Evolutionary conservation across 768 basidiomycete genomes (phyloP).

Genomic region (Termitomyces sp.): DNA sequence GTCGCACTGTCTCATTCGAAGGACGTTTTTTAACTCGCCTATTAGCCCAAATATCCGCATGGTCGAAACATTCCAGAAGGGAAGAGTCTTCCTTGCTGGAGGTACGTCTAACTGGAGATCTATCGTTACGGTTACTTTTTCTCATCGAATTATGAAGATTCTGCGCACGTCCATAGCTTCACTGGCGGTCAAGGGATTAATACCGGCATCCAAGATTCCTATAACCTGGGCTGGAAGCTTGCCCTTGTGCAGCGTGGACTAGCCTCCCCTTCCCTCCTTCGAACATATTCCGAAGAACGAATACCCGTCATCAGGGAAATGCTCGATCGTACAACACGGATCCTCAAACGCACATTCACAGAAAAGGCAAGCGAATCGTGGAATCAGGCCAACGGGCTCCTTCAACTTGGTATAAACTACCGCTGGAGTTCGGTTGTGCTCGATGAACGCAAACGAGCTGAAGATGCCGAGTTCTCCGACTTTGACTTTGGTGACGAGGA

Average conservation of each 20-base stretch:
- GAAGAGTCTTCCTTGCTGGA: constrained; percentile 48
- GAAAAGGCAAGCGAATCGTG: constrained; percentile 16
- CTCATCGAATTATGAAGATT: constrained; percentile 33
- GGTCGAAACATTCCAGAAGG: constrained; percentile 39
- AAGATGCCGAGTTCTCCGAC: constrained; percentile 15
- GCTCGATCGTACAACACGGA: constrained; percentile 37
- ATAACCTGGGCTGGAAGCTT: constrained; percentile 47
- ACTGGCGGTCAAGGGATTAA: constrained; percentile 38
- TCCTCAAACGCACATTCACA: constrained; percentile 25
- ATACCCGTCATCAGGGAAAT: constrained; percentile 45
- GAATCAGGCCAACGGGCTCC: constrained; percentile 24
- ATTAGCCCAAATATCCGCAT: constrained; percentile 47
- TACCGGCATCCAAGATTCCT: constrained; percentile 26
- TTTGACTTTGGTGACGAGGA: constrained; percentile 11
- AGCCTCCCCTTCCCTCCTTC: constrained; percentile 34
- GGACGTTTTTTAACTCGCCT: constrained; percentile 17
- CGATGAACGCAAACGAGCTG: constrained; percentile 33
- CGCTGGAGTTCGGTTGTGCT: constrained; percentile 48
- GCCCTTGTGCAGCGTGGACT: constrained; percentile 38
- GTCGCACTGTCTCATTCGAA: not conserved
- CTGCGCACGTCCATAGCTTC: constrained; percentile 47
- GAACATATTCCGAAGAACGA: constrained; percentile 43
- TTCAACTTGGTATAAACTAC: constrained; percentile 53
- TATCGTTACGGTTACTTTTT: not conserved
- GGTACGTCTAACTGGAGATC: constrained; percentile 27